phyloP scores from a whole-genome alignment of 2,329 filamentous ascomycete species.

The Colletotrichum echinochloae region DNA sequence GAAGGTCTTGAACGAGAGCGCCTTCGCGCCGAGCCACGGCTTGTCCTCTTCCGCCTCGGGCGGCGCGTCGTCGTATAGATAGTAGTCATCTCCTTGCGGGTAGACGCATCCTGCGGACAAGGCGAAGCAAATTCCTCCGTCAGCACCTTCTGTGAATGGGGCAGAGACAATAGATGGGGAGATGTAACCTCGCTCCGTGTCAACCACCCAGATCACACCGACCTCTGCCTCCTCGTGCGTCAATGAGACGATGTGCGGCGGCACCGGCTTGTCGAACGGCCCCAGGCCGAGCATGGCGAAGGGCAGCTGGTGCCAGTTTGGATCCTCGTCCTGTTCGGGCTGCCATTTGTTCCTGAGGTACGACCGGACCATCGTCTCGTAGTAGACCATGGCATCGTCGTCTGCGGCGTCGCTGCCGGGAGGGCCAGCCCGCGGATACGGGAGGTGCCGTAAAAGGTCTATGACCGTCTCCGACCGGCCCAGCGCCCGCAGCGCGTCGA shows the following conservation, averaged over 20 bases:
- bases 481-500: conserved; percentile 21
- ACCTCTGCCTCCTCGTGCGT: conserved; percentile 18
- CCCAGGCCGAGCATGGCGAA: conserved; percentile 16
- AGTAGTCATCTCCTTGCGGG: conserved; percentile 22
- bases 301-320: conserved; percentile 14
- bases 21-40: conserved; percentile 24
- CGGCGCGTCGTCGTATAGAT: not conserved
- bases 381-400: conserved; percentile 19
- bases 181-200: conserved; percentile 22
- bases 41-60: conserved; percentile 1
- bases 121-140: too few species aligned
- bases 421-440: conserved; percentile 15
- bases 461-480: conserved; percentile 22
- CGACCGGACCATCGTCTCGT: conserved; percentile 13
- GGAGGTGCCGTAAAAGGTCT: conserved; percentile 30
- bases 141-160: not conserved
- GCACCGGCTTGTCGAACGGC: conserved; percentile 21
- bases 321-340: conserved; percentile 7
- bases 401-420: conserved; percentile 6
- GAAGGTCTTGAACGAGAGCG: conserved; percentile 12
- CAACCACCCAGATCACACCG: conserved; percentile 22
- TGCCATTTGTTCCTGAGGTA: conserved; percentile 26
- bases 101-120: conserved; percentile 17
- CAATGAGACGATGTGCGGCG: conserved; percentile 19
- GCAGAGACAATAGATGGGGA: not conserved